These are phyloP conservation scores for Nitzschia sp. DNA, from an alignment of 108 stramenopile genomes.

Conservation along the genomic window DNA sequence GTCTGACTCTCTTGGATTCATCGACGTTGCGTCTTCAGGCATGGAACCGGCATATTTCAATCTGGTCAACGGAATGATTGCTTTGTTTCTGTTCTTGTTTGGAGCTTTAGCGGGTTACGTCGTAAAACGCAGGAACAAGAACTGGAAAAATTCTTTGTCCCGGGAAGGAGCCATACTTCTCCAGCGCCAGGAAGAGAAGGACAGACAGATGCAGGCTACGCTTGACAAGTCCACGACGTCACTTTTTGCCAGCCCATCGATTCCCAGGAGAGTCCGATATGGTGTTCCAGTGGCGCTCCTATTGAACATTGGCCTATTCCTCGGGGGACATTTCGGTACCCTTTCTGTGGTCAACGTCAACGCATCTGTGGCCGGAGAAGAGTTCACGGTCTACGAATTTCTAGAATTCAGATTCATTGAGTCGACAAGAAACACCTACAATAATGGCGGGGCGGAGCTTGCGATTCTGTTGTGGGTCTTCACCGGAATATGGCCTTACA, in stretches of 20 bases:
- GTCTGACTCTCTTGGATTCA: slow-evolving; percentile 21
- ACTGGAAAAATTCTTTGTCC: slow-evolving; percentile 32
- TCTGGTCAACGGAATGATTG: slow-evolving; percentile 37
- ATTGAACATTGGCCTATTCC: slow-evolving; percentile 60
- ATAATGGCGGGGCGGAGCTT: slow-evolving; percentile 68
- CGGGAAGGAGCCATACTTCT: slow-evolving; percentile 25
- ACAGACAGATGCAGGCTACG: slow-evolving; percentile 33
- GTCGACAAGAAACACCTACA: slow-evolving; percentile 56
- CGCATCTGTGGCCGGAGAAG: slow-evolving; percentile 57
- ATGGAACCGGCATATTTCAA: slow-evolving; percentile 36
- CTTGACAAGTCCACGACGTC: slow-evolving; percentile 52
- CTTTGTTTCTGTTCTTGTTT: slow-evolving; percentile 17
- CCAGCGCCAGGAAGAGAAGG: slow-evolving; percentile 29
- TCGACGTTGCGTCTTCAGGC: slow-evolving; percentile 1
- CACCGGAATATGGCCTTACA: slow-evolving; percentile 78
- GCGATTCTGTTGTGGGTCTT: slow-evolving; percentile 66
- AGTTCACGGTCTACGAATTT: slow-evolving; percentile 53
- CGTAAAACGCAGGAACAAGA: slow-evolving; percentile 23
- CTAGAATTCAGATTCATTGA: slow-evolving; percentile 62
- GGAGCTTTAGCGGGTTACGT: slow-evolving; percentile 13
- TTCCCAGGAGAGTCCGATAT: slow-evolving; percentile 47
- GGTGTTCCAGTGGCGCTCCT: slow-evolving; percentile 60
- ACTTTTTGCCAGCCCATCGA: slow-evolving; percentile 34
- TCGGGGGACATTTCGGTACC: slow-evolving; percentile 60
- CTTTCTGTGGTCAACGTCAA: slow-evolving; percentile 59